Evolutionary conservation across 345 rosid species (phyloP).

Genomic region (Bruguiera parviflora): DNA sequence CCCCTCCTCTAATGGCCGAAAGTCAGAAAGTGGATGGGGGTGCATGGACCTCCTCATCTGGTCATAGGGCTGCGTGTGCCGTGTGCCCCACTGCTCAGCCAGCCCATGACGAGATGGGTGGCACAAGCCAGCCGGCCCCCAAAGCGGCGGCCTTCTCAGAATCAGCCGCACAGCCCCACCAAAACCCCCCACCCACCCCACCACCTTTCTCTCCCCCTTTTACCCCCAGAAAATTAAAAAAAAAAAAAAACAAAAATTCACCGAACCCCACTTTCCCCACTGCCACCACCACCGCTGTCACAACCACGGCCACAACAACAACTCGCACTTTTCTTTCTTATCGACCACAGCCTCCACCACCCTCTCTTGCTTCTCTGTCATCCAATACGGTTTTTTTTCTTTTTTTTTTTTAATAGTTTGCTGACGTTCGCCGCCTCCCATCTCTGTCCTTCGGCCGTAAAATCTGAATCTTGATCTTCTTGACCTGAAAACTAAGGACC

Average conservation of each 20-base stretch:
- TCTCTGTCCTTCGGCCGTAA: constrained; percentile 4
- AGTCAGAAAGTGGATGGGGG: no score
- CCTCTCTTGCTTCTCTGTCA: background rate
- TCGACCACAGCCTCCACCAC: background rate
- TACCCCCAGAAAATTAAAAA: background rate
- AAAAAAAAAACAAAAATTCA: constrained; percentile 32
- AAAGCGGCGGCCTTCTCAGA: constrained; percentile 27
- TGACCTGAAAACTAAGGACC: background rate
- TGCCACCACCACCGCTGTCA: constrained; percentile 13
- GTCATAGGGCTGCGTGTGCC: no score
- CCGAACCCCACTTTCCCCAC: constrained; percentile 39
- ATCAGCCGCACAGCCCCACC: constrained; percentile 56
- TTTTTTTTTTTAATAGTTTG: background rate
- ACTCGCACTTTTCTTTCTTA: background rate
- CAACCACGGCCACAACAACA: constrained; percentile 22
- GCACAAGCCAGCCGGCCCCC: constrained; percentile 8
- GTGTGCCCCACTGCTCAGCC: no score
- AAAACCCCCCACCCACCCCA: constrained; percentile 19
- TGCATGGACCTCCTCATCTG: no score
- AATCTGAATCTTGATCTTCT: background rate
- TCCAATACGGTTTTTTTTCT: background rate
- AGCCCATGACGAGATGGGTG: background rate
- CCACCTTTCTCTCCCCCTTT: background rate
- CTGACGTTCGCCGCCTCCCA: background rate
- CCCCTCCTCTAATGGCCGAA: no score